These are phyloP conservation scores for Microdochium trichocladiopsis DNA, from an alignment of 2,329 filamentous ascomycete species.

Conservation along the genomic window DNA sequence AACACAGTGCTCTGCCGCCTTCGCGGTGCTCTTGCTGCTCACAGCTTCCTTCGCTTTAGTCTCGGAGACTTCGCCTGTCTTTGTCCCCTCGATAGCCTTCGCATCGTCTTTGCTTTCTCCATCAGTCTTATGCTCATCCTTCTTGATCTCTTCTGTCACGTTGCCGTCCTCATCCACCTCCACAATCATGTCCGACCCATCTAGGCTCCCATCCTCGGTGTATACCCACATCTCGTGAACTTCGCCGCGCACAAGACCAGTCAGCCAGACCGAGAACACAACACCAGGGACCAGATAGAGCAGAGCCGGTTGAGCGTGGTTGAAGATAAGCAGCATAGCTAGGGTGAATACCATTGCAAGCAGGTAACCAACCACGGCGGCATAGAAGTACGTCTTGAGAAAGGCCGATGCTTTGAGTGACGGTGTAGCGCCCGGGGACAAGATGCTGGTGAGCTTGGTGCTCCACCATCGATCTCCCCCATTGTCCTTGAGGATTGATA, in stretches of 20 bases:
- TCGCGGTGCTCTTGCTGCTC: too few species aligned
- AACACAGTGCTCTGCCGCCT: too few species aligned
- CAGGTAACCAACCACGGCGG: conserved; percentile 69
- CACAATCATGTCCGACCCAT: conserved; percentile 46
- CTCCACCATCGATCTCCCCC: conserved; percentile 86
- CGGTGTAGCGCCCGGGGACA: conserved; percentile 20
- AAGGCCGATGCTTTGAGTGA: conserved; percentile 47
- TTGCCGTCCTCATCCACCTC: conserved; percentile 44
- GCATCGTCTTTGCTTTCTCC: conserved; percentile 15
- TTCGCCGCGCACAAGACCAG: conserved; percentile 65
- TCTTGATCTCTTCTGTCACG: conserved; percentile 30
- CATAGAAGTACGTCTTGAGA: conserved; percentile 78
- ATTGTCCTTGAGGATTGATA: conserved; percentile 59
- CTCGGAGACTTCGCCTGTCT: not conserved
- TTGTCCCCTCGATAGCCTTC: conserved; percentile 3
- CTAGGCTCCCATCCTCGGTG: conserved; percentile 61
- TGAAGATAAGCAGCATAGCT: conserved; percentile 67
- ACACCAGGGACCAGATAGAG: conserved; percentile 90
- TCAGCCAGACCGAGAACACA: conserved; percentile 66
- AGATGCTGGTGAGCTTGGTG: conserved; percentile 17
- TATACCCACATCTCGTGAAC: conserved; percentile 72
- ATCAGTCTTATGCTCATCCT: conserved; percentile 23
- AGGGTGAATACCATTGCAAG: conserved; percentile 72
- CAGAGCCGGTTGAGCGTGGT: conserved; percentile 82
- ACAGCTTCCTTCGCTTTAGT: too few species aligned